Evolutionary conservation across 75 land plant species (phyloP).

Genomic region (Gnetum montanum): DNA sequence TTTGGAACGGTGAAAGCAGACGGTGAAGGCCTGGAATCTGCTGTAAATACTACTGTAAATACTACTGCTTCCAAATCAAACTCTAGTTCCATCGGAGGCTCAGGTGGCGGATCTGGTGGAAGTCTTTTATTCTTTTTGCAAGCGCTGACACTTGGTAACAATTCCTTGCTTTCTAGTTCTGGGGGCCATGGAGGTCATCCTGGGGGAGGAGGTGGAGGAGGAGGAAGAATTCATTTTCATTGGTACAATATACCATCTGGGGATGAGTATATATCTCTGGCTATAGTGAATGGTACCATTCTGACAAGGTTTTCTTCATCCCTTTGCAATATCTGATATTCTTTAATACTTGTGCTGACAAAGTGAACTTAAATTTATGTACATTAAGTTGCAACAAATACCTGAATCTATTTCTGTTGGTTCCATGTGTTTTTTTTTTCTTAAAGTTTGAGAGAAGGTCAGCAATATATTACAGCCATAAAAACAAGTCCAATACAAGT

Average conservation of each 20-base stretch:
- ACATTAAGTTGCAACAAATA: no score
- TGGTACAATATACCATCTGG: conserved; percentile 92
- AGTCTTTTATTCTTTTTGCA: conserved; percentile 77
- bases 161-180: conserved; percentile 55
- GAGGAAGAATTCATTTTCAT: conserved; percentile 89
- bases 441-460: no score
- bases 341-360: no score
- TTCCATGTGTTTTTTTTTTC: no score
- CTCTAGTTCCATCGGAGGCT: conserved; percentile 19
- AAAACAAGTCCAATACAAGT: no score
- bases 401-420: no score
- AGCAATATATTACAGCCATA: no score
- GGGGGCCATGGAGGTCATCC: conserved; percentile 69
- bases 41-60: neutral
- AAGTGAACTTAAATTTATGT: no score
- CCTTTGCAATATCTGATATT: neutral
- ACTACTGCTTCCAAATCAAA: neutral
- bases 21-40: conserved; percentile 37
- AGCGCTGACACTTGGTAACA: conserved; percentile 40
- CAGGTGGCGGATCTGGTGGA: conserved; percentile 98
- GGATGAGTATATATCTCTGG: conserved; percentile 76
- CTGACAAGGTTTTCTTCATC: conserved; percentile 32
- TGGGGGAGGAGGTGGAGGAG: conserved; percentile 96
- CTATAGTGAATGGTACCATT: conserved; percentile 57
- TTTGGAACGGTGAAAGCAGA: conserved; percentile 67